Conservation (phyloP, 805 yeast species). For the Nakazawaea siamensis region DNA sequence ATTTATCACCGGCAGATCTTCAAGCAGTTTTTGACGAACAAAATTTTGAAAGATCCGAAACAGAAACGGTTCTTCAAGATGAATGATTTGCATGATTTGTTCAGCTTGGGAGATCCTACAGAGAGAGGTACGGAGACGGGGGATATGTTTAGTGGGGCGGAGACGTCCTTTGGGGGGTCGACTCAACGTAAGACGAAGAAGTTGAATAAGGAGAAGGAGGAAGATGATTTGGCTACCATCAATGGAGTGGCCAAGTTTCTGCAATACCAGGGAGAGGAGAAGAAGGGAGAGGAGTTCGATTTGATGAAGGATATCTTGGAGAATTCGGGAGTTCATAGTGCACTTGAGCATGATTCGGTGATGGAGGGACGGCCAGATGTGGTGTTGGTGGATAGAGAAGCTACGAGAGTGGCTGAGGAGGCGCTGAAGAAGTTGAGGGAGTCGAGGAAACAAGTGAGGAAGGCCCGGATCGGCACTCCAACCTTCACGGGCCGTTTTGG, state of each 20-base stretch:
- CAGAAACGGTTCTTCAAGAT: constrained; percentile 88
- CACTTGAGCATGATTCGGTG: constrained; percentile 73
- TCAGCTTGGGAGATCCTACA: constrained; percentile 71
- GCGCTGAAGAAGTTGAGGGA: constrained; percentile 55
- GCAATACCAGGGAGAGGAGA: constrained; percentile 46
- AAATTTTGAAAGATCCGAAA: constrained; percentile 90
- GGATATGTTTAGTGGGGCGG: constrained; percentile 46
- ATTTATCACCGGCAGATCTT: constrained; percentile 95
- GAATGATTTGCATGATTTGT: constrained; percentile 86
- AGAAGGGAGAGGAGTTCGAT: constrained; percentile 46
- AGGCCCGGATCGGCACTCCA: constrained; percentile 63
- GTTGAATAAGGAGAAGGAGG: constrained; percentile 16
- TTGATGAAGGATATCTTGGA: constrained; percentile 73
- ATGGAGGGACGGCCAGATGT: constrained; percentile 50
- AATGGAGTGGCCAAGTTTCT: constrained; percentile 72
- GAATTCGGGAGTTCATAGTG: constrained; percentile 61
- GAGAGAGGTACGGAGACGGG: constrained; percentile 64
- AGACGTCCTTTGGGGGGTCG: constrained; percentile 25
- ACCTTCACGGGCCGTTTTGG: constrained; percentile 98
- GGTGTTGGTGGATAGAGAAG: constrained; percentile 53
- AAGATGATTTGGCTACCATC: constrained; percentile 42
- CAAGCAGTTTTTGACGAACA: constrained; percentile 89
- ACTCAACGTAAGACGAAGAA: constrained; percentile 26
- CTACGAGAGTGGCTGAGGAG: constrained; percentile 47
- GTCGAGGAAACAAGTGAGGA: constrained; percentile 46